A percentile compares a stretch with the other conserved stretches of the same genome.
Conservation (phyloP, 495 filamentous ascomycete species). For the Xylaria sp. region DNA sequence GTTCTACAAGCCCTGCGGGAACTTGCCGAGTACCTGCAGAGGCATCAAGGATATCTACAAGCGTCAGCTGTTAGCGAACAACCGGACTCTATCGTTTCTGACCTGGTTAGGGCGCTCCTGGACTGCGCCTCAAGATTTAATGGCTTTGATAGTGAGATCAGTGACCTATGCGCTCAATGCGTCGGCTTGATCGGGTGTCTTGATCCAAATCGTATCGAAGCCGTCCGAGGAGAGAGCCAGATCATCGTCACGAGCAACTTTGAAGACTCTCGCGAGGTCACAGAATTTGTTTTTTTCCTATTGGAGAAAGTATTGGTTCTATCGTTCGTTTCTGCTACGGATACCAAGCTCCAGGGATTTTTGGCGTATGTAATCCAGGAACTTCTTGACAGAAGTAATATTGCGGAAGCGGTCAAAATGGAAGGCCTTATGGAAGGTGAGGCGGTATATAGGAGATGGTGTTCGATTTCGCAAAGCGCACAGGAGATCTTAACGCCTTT, state of each 20-base stretch:
- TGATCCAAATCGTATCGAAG: conserved; percentile 88
- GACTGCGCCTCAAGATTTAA: conserved; percentile 84
- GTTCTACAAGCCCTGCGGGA: conserved; percentile 81
- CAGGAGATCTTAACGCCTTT: conserved; percentile 86
- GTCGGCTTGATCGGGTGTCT: conserved; percentile 88
- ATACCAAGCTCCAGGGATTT: conserved; percentile 86
- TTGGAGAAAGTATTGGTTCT: conserved; percentile 88
- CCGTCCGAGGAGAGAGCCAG: conserved; percentile 73
- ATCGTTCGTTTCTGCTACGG: conserved; percentile 86
- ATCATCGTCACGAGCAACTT: conserved; percentile 90
- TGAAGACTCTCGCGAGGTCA: conserved; percentile 74
- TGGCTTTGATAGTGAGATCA: conserved; percentile 67
- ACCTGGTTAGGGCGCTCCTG: conserved; percentile 76
- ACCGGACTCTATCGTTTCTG: conserved; percentile 74
- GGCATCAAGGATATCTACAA: conserved; percentile 82
- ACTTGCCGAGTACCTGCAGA: conserved; percentile 71
- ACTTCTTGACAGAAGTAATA: conserved; percentile 75
- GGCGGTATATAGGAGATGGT: conserved; percentile 73
- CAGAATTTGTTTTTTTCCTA: conserved; percentile 84
- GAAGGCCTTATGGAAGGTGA: conserved; percentile 48
- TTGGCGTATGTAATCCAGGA: conserved; percentile 94
- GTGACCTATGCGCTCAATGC: conserved; percentile 76
- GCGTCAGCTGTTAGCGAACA: conserved; percentile 84
- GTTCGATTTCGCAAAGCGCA: conserved; percentile 71
- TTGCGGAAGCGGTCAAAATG: conserved; percentile 62